Percentiles rank a stretch among this genome's conserved stretches.
phyloP scores from a whole-genome alignment of 129 eudicot species.

The Solidago caesia region DNA sequence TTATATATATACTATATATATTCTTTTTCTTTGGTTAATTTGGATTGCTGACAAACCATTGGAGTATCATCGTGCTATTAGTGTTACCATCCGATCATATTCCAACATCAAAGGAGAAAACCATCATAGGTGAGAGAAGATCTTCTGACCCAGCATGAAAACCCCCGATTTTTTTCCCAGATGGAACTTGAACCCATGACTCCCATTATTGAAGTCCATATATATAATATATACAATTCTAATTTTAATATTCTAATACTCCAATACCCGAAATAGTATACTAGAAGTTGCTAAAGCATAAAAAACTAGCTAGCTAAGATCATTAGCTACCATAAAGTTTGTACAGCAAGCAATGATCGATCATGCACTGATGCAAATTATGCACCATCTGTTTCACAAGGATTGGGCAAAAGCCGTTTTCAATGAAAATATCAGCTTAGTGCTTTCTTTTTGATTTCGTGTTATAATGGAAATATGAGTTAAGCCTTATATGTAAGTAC shows the following conservation, averaged over 20 bases:
- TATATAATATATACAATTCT: no score
- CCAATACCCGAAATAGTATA: constrained; percentile 46
- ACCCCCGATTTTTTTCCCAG: no score
- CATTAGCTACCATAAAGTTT: constrained; percentile 9
- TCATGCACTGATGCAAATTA: neutral
- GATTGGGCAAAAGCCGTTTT: constrained; percentile 43
- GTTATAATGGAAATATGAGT: constrained; percentile 27
- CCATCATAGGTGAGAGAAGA: no score
- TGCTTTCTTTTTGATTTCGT: constrained; percentile 25
- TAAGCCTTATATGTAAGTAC: constrained; percentile 25
- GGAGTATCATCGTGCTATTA: no score
- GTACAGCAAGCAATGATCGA: constrained; percentile 8
- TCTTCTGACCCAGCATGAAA: no score
- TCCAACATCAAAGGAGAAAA: no score
- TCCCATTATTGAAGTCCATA: no score
- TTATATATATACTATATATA: no score
- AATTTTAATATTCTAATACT: constrained; percentile 25
- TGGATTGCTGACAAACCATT: no score
- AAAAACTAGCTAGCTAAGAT: constrained; percentile 13
- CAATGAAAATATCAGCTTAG: constrained; percentile 30
- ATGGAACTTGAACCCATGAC: no score
- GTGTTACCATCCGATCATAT: no score
- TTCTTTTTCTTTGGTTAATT: no score
- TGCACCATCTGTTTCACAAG: constrained; percentile 28
- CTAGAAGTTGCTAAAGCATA: constrained; percentile 37